Evolutionary conservation across 805 yeast genomes (phyloP), one percentile per base, ranked within the genome.

Genomic region (Yamadazyma nakazawae): DNA sequence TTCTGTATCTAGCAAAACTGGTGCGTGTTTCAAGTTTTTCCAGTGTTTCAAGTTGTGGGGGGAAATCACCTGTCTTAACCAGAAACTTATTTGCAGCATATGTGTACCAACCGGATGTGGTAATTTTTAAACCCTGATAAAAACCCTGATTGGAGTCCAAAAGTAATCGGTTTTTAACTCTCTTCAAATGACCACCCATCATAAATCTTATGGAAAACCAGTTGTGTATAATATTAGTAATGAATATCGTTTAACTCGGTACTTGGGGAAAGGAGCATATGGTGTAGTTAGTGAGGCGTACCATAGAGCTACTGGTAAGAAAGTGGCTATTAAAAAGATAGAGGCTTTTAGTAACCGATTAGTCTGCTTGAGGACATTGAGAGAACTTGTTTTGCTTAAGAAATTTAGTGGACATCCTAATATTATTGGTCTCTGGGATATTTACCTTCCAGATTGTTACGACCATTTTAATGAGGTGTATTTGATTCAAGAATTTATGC

Each of bases 241-340:
- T 40, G 80, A 78, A 53, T 86, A 81, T 59, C 79, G 79, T 49
- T 75, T 85, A 7, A 67, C 70, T 16, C 80, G 79, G 48, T 68
- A 84, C 4, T 67, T 87, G 5, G 95, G 95, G 4, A 88, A 84
- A 61, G 95, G 95, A 1, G 90, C 94, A 0, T 87, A 87, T 54
- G 94, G 95, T 0, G 76, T 85, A 2, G 95, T 87, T 5, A 84
- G 86, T 40, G 74, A 81, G 3, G 94, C 90, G 0, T 61, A 74
- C 10, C 88, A 84, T 54, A 72, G 72, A 48, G 82, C 84, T 11
- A 72, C 86, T 1, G 75, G 78, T 16, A 74, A 78, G 1, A 71
- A 72, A 49, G 94, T 87, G 2, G 95, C 95, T 0, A 85, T 87
- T 48, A 87, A 87, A 62, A 85, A 82, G 60, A 81, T 87, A 7